Evolutionary conservation across 257 asterid genomes (phyloP).

Genomic region (Penstemon newberryi): DNA sequence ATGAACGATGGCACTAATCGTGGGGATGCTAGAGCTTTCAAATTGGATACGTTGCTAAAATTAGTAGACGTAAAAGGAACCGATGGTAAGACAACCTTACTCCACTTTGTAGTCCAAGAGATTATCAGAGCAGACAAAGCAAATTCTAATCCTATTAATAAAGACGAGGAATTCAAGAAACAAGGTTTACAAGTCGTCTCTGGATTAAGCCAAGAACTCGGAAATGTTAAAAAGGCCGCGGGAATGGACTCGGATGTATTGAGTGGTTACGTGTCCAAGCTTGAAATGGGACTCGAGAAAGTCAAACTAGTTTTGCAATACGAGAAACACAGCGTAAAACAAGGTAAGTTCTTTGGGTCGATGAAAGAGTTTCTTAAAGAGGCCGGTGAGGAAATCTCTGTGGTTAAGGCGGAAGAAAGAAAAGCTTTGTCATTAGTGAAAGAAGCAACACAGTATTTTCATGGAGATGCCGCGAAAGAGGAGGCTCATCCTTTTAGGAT

Average conservation of each 20-base stretch:
- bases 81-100: slow-evolving; percentile 92
- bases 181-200: slow-evolving; percentile 71
- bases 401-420: slow-evolving; percentile 72
- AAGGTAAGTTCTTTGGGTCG: slow-evolving; percentile 61
- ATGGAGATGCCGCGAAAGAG: slow-evolving; percentile 74
- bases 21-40: slow-evolving; percentile 91
- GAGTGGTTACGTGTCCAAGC: slow-evolving; percentile 70
- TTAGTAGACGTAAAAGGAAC: slow-evolving; percentile 87
- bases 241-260: slow-evolving; percentile 88
- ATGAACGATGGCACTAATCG: slow-evolving; percentile 94
- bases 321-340: slow-evolving; percentile 44
- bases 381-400: slow-evolving; percentile 59
- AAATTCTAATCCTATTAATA: slow-evolving; percentile 40
- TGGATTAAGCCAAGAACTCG: slow-evolving; percentile 75
- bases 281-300: slow-evolving; percentile 73
- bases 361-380: slow-evolving; percentile 67
- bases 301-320: slow-evolving; percentile 51
- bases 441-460: slow-evolving; percentile 82
- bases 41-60: slow-evolving; percentile 79
- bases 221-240: slow-evolving; percentile 75
- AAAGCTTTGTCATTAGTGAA: slow-evolving; percentile 69
- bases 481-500: slow-evolving; percentile 78
- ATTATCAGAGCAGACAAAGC: slow-evolving; percentile 80
- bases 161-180: slow-evolving; percentile 64
- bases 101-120: slow-evolving; percentile 98